Base-by-base conservation (phyloP, 345 rosid species). In the Syzygium jambos region DNA sequence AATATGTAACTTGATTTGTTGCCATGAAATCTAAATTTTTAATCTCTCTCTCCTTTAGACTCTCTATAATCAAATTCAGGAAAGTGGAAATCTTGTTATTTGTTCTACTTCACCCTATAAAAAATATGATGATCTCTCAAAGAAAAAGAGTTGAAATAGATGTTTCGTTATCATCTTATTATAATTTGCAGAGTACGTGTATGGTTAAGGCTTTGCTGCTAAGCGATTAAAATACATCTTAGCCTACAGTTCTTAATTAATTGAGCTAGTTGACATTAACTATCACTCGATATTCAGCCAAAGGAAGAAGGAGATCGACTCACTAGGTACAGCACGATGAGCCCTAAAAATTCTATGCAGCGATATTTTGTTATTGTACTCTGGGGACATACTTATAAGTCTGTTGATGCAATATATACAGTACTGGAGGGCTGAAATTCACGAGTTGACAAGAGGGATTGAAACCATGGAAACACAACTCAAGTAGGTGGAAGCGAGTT, bases 361-460 rank as follows among this genome's bases (percentile, higher is more conserved):
- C 82, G 23, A 73, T 21, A 43, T 4, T 73, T 73, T 73, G 80
- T 10, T 73, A 2, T 34, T 2, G 49, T 73, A 5, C 7, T 73
- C 25, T 10, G 82, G 49, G 27, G 49, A 38, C 82, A 73, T 73
- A 73, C 82, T 73, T 73, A 22, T 19, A 38, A 73, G 82, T 73
- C 82, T 19, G 49, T 73, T 19, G 49, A 38, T 73, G 82, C 82
- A 38, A 38, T 38, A 41, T 38, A 11, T 73, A 53, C 90, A 94
- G 95, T 92, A 84, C 9, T 93, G 96, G 96, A 92, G 87, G 88
- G 84, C 88, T 53, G 93, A 92, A 89, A 86, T 89, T 85, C 90
- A 89, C 29, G 92, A 91, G 88, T 30, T 93, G 34, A 86, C 84
- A 55, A 92, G 90, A 87, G 87, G 91, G 49, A 85, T 90, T 73